A percentile compares a stretch with the other conserved stretches of the same genome.
Evolutionary conservation across 139 green algal genomes (phyloP).

Genomic region (Chlamydomonas sphaeroides): DNA sequence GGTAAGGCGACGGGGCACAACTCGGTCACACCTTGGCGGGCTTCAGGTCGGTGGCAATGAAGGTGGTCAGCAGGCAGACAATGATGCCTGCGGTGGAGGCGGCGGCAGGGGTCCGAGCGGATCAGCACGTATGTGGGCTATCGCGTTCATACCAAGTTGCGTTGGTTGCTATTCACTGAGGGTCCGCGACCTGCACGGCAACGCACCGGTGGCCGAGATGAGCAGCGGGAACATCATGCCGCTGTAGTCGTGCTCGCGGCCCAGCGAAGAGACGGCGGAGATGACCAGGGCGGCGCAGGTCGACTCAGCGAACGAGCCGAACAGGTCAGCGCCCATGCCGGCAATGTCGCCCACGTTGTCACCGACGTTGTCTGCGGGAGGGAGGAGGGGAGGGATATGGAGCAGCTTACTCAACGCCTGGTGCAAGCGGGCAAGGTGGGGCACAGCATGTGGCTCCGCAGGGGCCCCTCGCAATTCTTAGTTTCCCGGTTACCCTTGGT

Average conservation of each 20-base stretch:
- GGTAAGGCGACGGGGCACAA: too few species aligned
- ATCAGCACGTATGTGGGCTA: too few species aligned
- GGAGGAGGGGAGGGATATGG: too few species aligned
- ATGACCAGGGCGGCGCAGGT: constrained; percentile 96
- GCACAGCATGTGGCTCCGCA: too few species aligned
- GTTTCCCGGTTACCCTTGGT: too few species aligned
- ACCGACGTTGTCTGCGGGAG: constrained; percentile 93
- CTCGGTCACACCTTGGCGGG: constrained; percentile 75
- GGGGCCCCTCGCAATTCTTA: too few species aligned
- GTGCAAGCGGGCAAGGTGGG: too few species aligned
- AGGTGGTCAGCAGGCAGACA: constrained; percentile 89
- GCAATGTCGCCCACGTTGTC: constrained; percentile 99
- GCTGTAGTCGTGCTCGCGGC: constrained; percentile 68
- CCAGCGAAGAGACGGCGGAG: constrained; percentile 75
- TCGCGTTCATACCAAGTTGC: too few species aligned
- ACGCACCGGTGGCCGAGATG: constrained; percentile 70
- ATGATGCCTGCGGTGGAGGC: constrained; percentile 80
- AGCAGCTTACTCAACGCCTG: too few species aligned
- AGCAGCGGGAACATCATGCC: constrained; percentile 88
- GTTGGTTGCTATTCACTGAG: too few species aligned
- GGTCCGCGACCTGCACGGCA: too few species aligned
- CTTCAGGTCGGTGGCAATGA: constrained; percentile 91
- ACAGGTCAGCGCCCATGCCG: constrained; percentile 98
- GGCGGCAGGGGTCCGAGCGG: too few species aligned
- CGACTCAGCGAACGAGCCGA: constrained; percentile 96